These are phyloP conservation scores for Urochloa ruziziensis DNA, from an alignment of 176 grass and related monocot species.

Conservation along the genomic window DNA sequence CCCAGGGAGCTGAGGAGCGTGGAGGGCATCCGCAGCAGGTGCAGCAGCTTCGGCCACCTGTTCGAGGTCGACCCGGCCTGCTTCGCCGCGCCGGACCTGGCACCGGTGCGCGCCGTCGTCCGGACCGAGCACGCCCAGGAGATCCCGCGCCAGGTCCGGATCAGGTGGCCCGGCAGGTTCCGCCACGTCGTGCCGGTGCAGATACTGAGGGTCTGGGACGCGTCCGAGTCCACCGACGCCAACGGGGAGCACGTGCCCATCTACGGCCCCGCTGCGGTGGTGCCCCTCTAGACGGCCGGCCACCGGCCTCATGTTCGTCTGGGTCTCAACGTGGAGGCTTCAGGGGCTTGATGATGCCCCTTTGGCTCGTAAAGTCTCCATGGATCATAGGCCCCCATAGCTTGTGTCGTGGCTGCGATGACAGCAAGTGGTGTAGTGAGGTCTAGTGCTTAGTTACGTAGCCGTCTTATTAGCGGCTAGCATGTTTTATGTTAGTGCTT, in stretches of 20 bases:
- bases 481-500: no score
- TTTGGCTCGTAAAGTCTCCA: no score
- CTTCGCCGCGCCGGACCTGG: background rate
- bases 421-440: no score
- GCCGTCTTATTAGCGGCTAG: no score
- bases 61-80: background rate
- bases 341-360: no score
- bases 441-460: no score
- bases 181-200: constrained; percentile 3
- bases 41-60: background rate
- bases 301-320: background rate
- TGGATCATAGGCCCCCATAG: no score
- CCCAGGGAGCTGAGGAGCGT: background rate
- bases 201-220: background rate
- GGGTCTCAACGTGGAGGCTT: background rate
- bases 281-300: background rate
- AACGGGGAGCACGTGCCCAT: constrained; percentile 8
- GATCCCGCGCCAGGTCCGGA: background rate
- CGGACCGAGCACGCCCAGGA: background rate
- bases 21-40: background rate
- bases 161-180: background rate
- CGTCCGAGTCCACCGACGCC: background rate
- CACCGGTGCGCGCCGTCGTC: background rate
- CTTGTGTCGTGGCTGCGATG: no score
- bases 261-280: background rate